These are phyloP conservation scores for Hippophae tibetana DNA, from an alignment of 306 rosid genomes.

Conservation along the genomic window DNA sequence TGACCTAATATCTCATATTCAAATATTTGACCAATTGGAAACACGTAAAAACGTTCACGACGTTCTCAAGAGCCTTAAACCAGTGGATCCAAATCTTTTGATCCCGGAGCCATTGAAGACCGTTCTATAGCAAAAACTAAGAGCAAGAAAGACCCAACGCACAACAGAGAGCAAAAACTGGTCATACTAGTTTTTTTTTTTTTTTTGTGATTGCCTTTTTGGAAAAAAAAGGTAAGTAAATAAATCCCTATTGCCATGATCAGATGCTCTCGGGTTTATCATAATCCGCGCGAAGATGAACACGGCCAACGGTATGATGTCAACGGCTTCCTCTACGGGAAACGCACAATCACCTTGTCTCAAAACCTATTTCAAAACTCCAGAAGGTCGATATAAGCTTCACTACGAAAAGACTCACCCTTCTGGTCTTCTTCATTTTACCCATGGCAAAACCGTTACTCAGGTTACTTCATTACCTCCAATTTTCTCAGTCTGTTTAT, in stretches of 20 bases:
- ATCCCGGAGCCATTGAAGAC: conserved; percentile 23
- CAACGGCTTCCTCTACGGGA: conserved; percentile 27
- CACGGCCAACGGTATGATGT: conserved; percentile 61
- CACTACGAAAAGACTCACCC: conserved; percentile 94
- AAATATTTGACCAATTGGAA: too few relatives aligned
- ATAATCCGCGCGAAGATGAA: conserved; percentile 43
- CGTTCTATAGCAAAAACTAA: neutral
- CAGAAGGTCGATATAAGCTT: conserved; percentile 90
- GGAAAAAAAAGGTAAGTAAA: neutral
- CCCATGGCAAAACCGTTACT: conserved; percentile 85
- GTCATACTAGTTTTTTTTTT: neutral
- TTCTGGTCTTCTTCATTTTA: conserved; percentile 73
- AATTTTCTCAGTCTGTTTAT: too few relatives aligned
- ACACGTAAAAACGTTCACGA: neutral
- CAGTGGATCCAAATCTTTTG: conserved; percentile 13
- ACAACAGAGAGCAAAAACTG: too few relatives aligned
- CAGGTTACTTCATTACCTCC: conserved; percentile 38
- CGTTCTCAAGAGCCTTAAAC: conserved; percentile 22
- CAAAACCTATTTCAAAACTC: conserved; percentile 93
- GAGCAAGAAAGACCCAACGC: neutral
- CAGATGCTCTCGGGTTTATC: conserved; percentile 23
- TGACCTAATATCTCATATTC: too few relatives aligned
- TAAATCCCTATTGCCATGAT: conserved; percentile 53
- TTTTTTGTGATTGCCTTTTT: neutral
- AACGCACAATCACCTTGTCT: conserved; percentile 61